phyloP scores from a whole-genome alignment of 805 yeast genomes.

The Naumovozyma baii region DNA sequence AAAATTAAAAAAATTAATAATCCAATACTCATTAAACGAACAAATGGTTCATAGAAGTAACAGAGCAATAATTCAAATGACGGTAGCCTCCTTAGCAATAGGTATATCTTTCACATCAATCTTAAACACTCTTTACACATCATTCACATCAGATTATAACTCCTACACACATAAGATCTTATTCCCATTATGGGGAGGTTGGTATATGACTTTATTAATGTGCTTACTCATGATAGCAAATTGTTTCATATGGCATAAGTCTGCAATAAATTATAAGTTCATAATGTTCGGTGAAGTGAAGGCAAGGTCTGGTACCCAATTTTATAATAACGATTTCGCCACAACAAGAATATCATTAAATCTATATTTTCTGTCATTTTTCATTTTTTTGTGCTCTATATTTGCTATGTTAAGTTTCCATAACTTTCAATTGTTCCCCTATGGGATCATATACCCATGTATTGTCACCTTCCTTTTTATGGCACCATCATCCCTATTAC shows the following conservation, averaged over 20 bases:
- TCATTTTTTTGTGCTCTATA: constrained; percentile 47
- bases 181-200: constrained; percentile 90
- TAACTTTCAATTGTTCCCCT: constrained; percentile 70
- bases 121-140: constrained; percentile 46
- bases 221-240: constrained; percentile 56
- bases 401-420: constrained; percentile 69
- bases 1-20: constrained; percentile 22
- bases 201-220: constrained; percentile 54
- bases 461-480: constrained; percentile 35
- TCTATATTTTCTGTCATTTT: constrained; percentile 51
- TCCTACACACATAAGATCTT: constrained; percentile 41
- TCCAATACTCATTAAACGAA: constrained; percentile 26
- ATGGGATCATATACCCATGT: constrained; percentile 38
- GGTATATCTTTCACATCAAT: constrained; percentile 68
- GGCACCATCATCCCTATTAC: constrained; percentile 42
- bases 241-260: constrained; percentile 61
- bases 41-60: constrained; percentile 29
- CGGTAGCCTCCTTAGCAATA: constrained; percentile 53
- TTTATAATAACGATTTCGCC: constrained; percentile 31
- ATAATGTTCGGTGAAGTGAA: constrained; percentile 73
- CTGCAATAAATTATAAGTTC: constrained; percentile 79
- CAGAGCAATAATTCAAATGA: constrained; percentile 34
- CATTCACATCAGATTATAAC: constrained; percentile 35
- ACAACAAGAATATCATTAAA: constrained; percentile 34
- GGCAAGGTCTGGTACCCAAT: constrained; percentile 40